Conservation (phyloP, 2,329 filamentous ascomycete genomes). For the Exophiala mesophila region DNA sequence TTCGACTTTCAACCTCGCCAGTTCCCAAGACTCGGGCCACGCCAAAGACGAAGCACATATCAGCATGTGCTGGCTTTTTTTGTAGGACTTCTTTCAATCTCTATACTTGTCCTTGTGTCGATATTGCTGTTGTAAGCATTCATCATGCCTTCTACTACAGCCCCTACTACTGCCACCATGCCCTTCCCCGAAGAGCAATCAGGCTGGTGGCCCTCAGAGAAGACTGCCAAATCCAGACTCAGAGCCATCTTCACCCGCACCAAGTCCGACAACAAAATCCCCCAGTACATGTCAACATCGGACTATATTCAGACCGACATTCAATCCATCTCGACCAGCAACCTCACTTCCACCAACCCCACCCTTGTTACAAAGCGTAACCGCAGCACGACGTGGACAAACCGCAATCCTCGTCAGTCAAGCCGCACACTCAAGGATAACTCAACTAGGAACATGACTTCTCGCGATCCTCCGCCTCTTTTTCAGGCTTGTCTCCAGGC, state of each 20-base stretch:
- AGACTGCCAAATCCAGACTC: conserved; percentile 18
- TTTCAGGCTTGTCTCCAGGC: conserved; percentile 86
- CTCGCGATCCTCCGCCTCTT: conserved; percentile 67
- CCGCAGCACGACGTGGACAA: conserved; percentile 11
- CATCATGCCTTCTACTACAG: background rate
- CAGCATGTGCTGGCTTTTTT: background rate
- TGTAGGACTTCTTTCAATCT: background rate
- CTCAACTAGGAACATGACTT: conserved; percentile 18
- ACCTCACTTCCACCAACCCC: background rate
- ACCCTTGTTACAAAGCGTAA: background rate
- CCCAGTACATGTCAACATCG: conserved; percentile 3
- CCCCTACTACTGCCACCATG: background rate
- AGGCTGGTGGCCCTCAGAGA: conserved; percentile 19
- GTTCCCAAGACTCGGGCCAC: too few species aligned
- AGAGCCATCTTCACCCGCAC: conserved; percentile 16
- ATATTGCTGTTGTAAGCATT: background rate
- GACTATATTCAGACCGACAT: background rate
- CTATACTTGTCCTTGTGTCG: background rate
- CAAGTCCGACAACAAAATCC: conserved; percentile 15
- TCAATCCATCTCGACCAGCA: background rate
- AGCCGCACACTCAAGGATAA: conserved; percentile 5
- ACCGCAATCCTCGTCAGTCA: conserved; percentile 1
- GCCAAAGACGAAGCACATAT: background rate
- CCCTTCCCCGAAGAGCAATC: conserved; percentile 12
- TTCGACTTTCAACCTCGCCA: too few species aligned